Base-by-base conservation (phyloP, 106 monocot genomes). In the Acorus calamus region DNA sequence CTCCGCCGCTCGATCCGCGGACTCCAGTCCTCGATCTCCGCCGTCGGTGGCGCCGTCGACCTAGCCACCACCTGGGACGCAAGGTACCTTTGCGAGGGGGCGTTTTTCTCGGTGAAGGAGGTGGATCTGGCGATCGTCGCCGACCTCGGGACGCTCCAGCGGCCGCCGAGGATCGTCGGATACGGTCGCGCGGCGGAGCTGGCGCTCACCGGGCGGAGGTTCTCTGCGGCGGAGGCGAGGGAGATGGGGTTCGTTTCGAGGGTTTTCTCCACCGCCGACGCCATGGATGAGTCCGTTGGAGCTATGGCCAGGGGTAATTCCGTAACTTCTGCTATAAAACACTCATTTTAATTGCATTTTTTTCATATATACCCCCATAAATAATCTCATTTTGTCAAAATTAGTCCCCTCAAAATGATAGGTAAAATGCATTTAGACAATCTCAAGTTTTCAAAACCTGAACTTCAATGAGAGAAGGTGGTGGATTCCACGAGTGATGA, bases 141-240 rank as follows among this genome's bases (percentile, higher is more conserved):
- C 10, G 98, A 98, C 65, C 81, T 98, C 5, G 98, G 98, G 3
- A 67, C 92, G 11, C 79, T 98, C 59, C 98, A 98, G 79, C 59
- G 98, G 57, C 71, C 91, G 50, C 98, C 91, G 55, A 47, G 51
- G 59, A 92, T 98, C 52, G 77, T 92, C 2, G 98, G 98, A 2
- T 83, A 69, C 61, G 98, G 98, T n/a, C 83, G 83, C 71, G 85
- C 98, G 28, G 56, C 69, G 6, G 98, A 92, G 47, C 55, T 98
- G 63, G 91, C 91, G 46, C 79, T 98, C 55, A 92, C 98, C 2
- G 91, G 85, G 46, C 55, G 91, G 49, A 73, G 69, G 74, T 68
- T 98, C 14, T 5, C 49, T 3, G 82, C 78, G 6, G 46, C 53
- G 5, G 98, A 98, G 78, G 98, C 98, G 14, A 88, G 72, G 76